Evolutionary conservation across 768 basidiomycete species (phyloP), one percentile per base, ranked within the genome.

Genomic region (Phallus indusiatus): DNA sequence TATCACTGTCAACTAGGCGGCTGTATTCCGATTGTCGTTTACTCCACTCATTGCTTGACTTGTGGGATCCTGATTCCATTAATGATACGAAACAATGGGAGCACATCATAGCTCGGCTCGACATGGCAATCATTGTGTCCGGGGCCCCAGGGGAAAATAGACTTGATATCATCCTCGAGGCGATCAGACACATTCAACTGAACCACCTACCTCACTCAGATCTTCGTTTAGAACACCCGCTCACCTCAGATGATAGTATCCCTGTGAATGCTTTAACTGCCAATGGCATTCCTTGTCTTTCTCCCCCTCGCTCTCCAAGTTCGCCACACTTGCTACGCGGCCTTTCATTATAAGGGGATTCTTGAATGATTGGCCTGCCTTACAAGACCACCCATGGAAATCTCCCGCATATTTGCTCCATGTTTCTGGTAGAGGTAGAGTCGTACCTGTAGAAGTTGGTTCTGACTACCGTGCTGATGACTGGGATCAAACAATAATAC

Each of bases 371-470:
- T 98, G 94, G 94, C 88, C 91, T 5, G 95, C 95, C 1, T 63
- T 90, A 62, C 75, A 73, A 10, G 73, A 79, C 35, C 82, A 80
- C 56, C 78, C 82, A 4, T 98, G 95, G 95, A 63, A 70, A 11
- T 86, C 82, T 17, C 71, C 76, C 5, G 68, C 74, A 1, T 97
- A 99, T 68, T 78, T 99, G 0, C 76, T 77, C 14, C 73, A 75
- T 4, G 73, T 84, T 0, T 81, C 87, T 1, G 96, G 96, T 14
- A 81, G 81, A 47, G 94, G 88, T 1, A 79, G 96, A 20, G 72
- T 90, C 5, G 87, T 98, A 1, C 96, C 95, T 5, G 85, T 98
- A 7, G 95, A 98, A 71, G 72, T 96, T 17, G 95, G 95, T 14
- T 70, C 71, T 35, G 88, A 94, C 67, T 98, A 98, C 70, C 83